phyloP scores from a whole-genome alignment of 176 grass and related monocot genomes.

The Tillandsia leiboldiana region DNA sequence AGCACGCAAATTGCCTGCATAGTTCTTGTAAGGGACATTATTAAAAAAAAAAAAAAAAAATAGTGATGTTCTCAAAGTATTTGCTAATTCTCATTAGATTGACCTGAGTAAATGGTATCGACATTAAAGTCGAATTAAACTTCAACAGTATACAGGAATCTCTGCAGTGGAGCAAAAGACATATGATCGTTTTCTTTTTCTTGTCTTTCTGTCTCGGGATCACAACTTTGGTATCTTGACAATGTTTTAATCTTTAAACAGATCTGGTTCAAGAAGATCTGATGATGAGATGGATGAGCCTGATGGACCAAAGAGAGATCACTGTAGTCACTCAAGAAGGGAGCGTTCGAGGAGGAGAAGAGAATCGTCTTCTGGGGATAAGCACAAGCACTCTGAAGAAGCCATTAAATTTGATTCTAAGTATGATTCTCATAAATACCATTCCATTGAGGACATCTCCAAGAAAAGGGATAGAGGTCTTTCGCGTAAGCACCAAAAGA shows the following conservation, averaged over 20 bases:
- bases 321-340: conserved; percentile 2
- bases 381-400: conserved; percentile 13
- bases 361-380: conserved; percentile 28
- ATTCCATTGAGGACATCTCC: conserved; percentile 2
- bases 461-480: not conserved
- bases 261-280: conserved; percentile 33
- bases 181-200: no score
- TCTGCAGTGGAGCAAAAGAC: no score
- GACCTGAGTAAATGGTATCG: no score
- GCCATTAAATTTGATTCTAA: not conserved
- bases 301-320: conserved; percentile 18
- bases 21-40: no score
- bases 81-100: no score
- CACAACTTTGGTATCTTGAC: not conserved
- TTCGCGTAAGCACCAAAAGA: not conserved
- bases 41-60: no score
- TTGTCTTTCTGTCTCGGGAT: not conserved
- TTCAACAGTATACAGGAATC: no score
- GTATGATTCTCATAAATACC: not conserved
- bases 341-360: conserved; percentile 29
- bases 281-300: conserved; percentile 21
- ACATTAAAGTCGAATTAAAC: no score
- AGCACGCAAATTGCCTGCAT: no score
- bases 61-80: no score
- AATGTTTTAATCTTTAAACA: conserved; percentile 10